These are phyloP conservation scores for Phytophthora melonis DNA, from an alignment of 352 stramenopile species.

Conservation along the genomic window DNA sequence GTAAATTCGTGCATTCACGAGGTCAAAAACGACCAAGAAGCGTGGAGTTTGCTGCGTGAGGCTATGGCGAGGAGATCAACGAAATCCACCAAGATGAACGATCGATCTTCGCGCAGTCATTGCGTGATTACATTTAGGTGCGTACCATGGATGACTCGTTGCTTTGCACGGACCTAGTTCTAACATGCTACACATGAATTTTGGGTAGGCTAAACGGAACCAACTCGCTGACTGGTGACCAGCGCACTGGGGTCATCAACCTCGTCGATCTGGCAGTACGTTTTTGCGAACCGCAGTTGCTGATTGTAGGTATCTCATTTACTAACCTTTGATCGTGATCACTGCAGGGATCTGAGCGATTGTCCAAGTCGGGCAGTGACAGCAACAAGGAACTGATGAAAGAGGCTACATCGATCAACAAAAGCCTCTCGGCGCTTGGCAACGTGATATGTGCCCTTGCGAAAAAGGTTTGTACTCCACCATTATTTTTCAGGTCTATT, in stretches of 20 bases:
- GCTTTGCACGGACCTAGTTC: neutral
- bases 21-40: conserved; percentile 65
- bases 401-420: conserved; percentile 89
- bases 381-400: conserved; percentile 83
- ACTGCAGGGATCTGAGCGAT: conserved; percentile 77
- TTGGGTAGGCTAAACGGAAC: conserved; percentile 59
- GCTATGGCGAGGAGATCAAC: conserved; percentile 73
- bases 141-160: neutral
- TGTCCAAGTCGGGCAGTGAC: conserved; percentile 84
- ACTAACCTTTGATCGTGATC: neutral
- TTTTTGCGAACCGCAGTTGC: neutral
- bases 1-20: conserved; percentile 71
- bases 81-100: conserved; percentile 89
- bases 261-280: conserved; percentile 84
- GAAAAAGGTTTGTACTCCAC: conserved; percentile 66
- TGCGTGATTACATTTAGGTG: conserved; percentile 88
- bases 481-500: neutral
- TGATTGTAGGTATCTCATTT: conserved; percentile 1
- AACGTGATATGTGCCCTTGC: conserved; percentile 87
- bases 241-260: conserved; percentile 75
- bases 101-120: conserved; percentile 85
- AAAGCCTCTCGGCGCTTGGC: conserved; percentile 84
- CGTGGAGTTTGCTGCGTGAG: conserved; percentile 72
- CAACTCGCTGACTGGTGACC: conserved; percentile 66
- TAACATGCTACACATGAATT: neutral